Evolutionary conservation across 805 yeast genomes (phyloP).

Genomic region (Nakazawaea ernobii): DNA sequence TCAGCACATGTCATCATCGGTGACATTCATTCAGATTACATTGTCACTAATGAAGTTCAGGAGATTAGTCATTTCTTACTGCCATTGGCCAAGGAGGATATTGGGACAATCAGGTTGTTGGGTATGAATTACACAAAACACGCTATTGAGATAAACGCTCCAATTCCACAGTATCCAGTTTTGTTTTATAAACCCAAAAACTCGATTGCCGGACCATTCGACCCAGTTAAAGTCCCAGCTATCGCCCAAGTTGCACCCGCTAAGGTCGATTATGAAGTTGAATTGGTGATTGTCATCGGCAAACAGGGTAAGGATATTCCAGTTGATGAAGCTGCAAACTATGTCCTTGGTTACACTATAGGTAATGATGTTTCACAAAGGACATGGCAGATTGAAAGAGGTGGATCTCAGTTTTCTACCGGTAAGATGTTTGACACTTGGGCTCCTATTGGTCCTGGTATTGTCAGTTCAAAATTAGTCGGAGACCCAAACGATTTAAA

Average conservation of each 20-base stretch:
- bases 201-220: conserved; percentile 37
- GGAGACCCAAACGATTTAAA: conserved; percentile 28
- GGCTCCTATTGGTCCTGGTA: conserved; percentile 54
- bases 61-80: conserved; percentile 30
- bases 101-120: conserved; percentile 37
- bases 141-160: conserved; percentile 31
- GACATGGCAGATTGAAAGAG: conserved; percentile 48
- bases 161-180: conserved; percentile 43
- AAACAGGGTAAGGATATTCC: conserved; percentile 38
- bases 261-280: conserved; percentile 48
- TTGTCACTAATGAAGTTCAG: conserved; percentile 30
- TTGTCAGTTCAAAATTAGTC: conserved; percentile 28
- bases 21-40: conserved; percentile 33
- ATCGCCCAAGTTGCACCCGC: conserved; percentile 28
- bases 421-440: conserved; percentile 52
- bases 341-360: conserved; percentile 46
- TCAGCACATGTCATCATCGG: conserved; percentile 42
- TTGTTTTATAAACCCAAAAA: conserved; percentile 46
- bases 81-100: conserved; percentile 32
- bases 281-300: conserved; percentile 49
- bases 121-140: conserved; percentile 48
- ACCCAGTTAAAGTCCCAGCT: conserved; percentile 35
- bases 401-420: conserved; percentile 47
- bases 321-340: conserved; percentile 35
- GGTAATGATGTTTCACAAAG: conserved; percentile 56